Evolutionary conservation across 352 stramenopile genomes (phyloP), one percentile per base, ranked within the genome.

Genomic region (Pythium graminicola): DNA sequence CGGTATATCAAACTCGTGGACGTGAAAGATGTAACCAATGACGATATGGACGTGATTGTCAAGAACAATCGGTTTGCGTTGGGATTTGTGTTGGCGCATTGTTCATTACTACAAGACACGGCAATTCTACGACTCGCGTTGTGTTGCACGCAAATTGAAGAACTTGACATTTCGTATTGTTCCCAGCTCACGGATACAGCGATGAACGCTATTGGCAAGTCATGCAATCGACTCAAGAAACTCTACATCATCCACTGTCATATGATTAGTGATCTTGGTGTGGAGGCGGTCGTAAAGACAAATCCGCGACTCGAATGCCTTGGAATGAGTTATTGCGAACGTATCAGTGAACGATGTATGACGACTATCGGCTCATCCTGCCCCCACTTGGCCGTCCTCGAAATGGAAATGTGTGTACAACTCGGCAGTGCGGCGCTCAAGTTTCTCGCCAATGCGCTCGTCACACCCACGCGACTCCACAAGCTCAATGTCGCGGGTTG

Each of bases 401-500:
- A 90, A 24, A 33, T 81, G 4, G 77, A 88, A 44, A 52, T 86
- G 17, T 90, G 80, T 44, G 58, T 87, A 16, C 80, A 90, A 31
- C 40, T 90, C 2, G 59, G 64, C 1, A 81, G 80, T 44, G 38
- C 41, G 2, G 76, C 76, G 0, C 38, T 96, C 31, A 77, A 82
- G 47, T 64, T 73, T 29, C 67, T 95, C 4, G 78, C 72, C 0
- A 63, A 46, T 13, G 67, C 62, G 28, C 36, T 86, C 8, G 33
- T 55, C 2, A 79, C 72, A 16, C 67, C 78, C 1, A 57, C 54
- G 3, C 79, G 70, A n/a, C 61, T 97, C 13, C 65, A 66, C 0
- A 64, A 40, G 13, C 67, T 97, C 1, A 85, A 95, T 53, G 49
- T 96, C 2, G 81, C 67, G 6, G 85, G 86, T 2, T 96, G 86